These are phyloP conservation scores for Mucor mucedo DNA, from an alignment of 371 early-diverging fungal species.

Conservation along the genomic window DNA sequence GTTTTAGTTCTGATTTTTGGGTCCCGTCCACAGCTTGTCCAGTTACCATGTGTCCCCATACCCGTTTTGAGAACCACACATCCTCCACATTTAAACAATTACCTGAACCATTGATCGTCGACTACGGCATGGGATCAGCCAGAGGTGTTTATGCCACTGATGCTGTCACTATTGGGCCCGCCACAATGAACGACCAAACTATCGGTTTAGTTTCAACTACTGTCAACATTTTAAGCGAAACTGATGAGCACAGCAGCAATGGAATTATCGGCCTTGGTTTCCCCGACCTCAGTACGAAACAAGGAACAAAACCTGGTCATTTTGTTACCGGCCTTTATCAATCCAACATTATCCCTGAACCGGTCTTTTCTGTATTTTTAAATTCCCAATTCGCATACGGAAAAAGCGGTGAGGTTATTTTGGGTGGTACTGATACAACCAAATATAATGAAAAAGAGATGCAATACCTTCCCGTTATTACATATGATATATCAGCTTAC, in stretches of 20 bases:
- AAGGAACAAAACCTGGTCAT: slow-evolving; percentile 9
- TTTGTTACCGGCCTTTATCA: slow-evolving; percentile 22
- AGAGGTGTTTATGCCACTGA: slow-evolving; percentile 30
- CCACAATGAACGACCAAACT: slow-evolving; percentile 1
- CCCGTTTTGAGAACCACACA: slow-evolving; percentile 14
- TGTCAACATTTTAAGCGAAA: slow-evolving; percentile 9
- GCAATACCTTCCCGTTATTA: slow-evolving; percentile 33
- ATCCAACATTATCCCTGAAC: slow-evolving; percentile 22
- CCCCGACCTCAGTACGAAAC: slow-evolving; percentile 19
- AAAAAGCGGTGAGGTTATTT: slow-evolving; percentile 30
- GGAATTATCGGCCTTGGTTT: slow-evolving; percentile 41
- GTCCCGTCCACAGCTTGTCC: slow-evolving; percentile 22
- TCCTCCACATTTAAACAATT: slow-evolving; percentile 20
- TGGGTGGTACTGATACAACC: slow-evolving; percentile 38
- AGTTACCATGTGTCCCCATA: slow-evolving; percentile 15
- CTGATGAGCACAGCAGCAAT: slow-evolving; percentile 22
- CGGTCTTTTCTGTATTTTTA: slow-evolving; percentile 27
- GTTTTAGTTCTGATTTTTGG: slow-evolving; percentile 29
- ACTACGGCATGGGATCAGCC: slow-evolving; percentile 30
- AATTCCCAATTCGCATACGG: slow-evolving; percentile 16
- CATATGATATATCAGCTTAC: slow-evolving; percentile 21
- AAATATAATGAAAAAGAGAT: slow-evolving; percentile 27
- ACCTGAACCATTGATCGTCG: slow-evolving; percentile 13
- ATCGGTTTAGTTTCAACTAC: slow-evolving; percentile 20
- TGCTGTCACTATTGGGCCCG: slow-evolving; percentile 30